A percentile compares a stretch with the other conserved stretches of the same genome.
Conservation (phyloP, 768 basidiomycete species). For the Xerocomus spinulosus region DNA sequence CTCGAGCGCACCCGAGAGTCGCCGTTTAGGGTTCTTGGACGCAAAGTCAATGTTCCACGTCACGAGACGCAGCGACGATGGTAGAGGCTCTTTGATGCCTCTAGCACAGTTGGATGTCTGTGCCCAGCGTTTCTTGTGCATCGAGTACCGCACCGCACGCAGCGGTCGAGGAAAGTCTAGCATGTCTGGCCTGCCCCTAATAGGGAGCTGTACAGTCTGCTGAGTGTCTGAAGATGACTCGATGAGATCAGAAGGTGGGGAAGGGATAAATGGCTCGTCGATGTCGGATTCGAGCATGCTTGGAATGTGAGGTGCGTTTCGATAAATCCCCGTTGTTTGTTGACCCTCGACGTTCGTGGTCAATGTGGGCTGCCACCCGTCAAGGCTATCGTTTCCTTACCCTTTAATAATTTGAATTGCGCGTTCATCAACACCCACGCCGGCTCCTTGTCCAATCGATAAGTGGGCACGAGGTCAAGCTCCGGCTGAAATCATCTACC, state of each 20-base stretch:
- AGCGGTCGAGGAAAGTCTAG: conserved; percentile 26
- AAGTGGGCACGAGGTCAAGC: conserved; percentile 21
- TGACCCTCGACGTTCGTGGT: conserved; percentile 11
- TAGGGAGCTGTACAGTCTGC: conserved; percentile 14
- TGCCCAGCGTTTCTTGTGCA: conserved; percentile 31
- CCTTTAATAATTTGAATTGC: conserved; percentile 13
- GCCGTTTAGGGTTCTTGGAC: conserved; percentile 33
- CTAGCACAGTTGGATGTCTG: conserved; percentile 34
- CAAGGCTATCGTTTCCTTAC: not conserved
- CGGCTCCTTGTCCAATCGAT: conserved; percentile 15
- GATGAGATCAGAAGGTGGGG: conserved; percentile 24
- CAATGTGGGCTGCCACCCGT: not conserved
- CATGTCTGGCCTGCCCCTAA: conserved; percentile 17
- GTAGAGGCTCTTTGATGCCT: conserved; percentile 33
- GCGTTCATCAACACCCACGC: conserved; percentile 1
- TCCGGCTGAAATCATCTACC: conserved; percentile 13
- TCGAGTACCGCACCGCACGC: conserved; percentile 31
- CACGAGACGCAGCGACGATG: conserved; percentile 49
- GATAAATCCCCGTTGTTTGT: conserved; percentile 5
- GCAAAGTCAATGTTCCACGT: conserved; percentile 71
- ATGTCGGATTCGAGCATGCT: conserved; percentile 27
- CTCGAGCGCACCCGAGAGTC: conserved; percentile 46
- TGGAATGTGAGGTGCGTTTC: conserved; percentile 3
- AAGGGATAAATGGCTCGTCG: conserved; percentile 30
- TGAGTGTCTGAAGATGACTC: conserved; percentile 28